These are phyloP conservation scores for Blechomonas ayalai DNA, from an alignment of 208 protist genomes.

Conservation along the genomic window DNA sequence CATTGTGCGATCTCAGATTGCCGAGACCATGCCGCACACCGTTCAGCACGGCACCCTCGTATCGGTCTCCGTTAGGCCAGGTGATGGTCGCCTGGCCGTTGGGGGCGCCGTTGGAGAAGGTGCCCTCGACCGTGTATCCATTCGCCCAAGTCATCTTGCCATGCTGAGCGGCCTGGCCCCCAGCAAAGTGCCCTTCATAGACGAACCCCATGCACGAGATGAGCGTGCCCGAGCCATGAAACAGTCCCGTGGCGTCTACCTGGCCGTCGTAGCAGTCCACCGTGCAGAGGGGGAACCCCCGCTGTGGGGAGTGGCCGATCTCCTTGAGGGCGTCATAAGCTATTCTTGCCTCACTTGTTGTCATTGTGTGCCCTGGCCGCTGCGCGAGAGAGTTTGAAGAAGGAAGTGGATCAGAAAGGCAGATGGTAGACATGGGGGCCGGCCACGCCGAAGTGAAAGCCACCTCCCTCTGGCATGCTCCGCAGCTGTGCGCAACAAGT, in stretches of 20 bases:
- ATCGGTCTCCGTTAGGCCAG: conserved; percentile 62
- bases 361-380: too few relatives aligned
- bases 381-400: too few relatives aligned
- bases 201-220: conserved; percentile 52
- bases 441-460: too few relatives aligned
- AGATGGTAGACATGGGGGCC: too few relatives aligned
- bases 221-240: conserved; percentile 35
- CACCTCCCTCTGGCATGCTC: too few relatives aligned
- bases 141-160: conserved; percentile 47
- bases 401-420: too few relatives aligned
- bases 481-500: too few relatives aligned
- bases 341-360: conserved; percentile 17
- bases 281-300: conserved; percentile 20
- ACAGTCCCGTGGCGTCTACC: conserved; percentile 11
- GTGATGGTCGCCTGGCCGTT: conserved; percentile 28
- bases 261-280: conserved; percentile 17
- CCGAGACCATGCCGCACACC: conserved; percentile 78
- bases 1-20: conserved; percentile 29
- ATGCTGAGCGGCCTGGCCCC: conserved; percentile 39
- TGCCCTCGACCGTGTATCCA: conserved; percentile 35
- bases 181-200: conserved; percentile 38
- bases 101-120: conserved; percentile 7
- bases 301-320: conserved; percentile 1
- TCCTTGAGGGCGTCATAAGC: conserved; percentile 28
- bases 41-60: conserved; percentile 48